Base-by-base conservation (phyloP, 2,329 filamentous ascomycete genomes). In the Penicillium rolfsii region DNA sequence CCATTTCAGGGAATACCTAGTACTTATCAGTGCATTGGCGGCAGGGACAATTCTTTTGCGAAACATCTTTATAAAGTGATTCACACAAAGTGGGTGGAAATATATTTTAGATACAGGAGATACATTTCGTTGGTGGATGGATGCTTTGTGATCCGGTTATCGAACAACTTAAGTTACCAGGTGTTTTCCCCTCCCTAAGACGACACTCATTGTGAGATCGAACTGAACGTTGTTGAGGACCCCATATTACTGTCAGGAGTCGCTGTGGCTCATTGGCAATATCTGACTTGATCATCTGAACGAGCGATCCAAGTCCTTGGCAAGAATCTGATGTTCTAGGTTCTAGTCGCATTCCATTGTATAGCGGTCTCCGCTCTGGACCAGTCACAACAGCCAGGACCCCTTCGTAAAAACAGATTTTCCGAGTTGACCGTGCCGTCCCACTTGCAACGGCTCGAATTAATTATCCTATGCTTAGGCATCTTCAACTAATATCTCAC, bases 321-420 rank as follows among this genome's bases (percentile, higher is more conserved):
- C 19, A 28, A n/a, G 19, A 28, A 9, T 30, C 6, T 11, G 16
- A 30, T 48, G 16, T n/a, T 7, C 45, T 26, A n/a, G 45, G 16
- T n/a, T 7, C 45, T 26, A n/a, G 45, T 48, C 24, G 45, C 24
- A 48, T 48, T n/a, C 24, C 24, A 9, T 28, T 26, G 19, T 41
- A 36, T 22, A 19, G 12, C 40, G 24, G 40, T 22, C 19, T 33
- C 19, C 40, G 45, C 22, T 12, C 22, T 26, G n/a, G 22, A 12
- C 49, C 28, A 16, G 16, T 9, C 19, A 38, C 16, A 55, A 41
- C 50, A 12, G 22, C 52, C 38, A 55, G 28, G 19, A 22, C 40
- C 54, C 43, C 55, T 35, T 48, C 56, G 56, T 50, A 58, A 57
- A 57, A 60, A 60, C 35, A 26, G 59, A 57, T 60, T 60, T 60